Percentiles rank a stretch among this genome's conserved stretches.
phyloP scores from a whole-genome alignment of 2,329 filamentous ascomycete genomes.

The Leptographium radiaticola region DNA sequence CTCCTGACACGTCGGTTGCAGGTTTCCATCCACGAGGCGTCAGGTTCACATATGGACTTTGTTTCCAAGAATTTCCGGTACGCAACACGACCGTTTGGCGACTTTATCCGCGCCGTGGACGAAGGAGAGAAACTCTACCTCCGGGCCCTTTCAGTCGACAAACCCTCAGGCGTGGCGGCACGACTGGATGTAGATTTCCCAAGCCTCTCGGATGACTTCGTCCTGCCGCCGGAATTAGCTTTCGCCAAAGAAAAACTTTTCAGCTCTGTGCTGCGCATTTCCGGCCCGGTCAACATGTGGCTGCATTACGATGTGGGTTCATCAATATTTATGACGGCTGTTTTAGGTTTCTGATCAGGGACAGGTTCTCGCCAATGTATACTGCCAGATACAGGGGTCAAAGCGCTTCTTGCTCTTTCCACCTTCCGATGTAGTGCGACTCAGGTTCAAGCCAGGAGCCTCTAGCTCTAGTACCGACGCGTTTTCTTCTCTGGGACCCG shows the following conservation, averaged over 20 bases:
- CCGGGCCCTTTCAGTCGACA: constrained; percentile 58
- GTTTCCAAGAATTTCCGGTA: constrained; percentile 74
- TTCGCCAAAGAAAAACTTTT: constrained; percentile 51
- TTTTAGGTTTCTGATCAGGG: neutral
- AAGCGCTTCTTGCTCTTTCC: constrained; percentile 70
- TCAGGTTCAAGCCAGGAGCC: constrained; percentile 61
- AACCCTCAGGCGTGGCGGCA: constrained; percentile 58
- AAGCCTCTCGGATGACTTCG: constrained; percentile 54
- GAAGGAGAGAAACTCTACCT: constrained; percentile 57
- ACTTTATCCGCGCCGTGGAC: constrained; percentile 49
- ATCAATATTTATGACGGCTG: neutral
- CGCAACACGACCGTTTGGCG: constrained; percentile 50
- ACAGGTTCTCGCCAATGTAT: constrained; percentile 74
- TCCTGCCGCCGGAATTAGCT: constrained; percentile 47
- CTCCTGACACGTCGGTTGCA: constrained; percentile 17
- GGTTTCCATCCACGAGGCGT: constrained; percentile 63
- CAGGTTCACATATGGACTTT: constrained; percentile 61
- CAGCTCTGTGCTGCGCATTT: constrained; percentile 69
- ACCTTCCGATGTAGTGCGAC: constrained; percentile 55
- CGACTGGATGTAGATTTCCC: constrained; percentile 61
- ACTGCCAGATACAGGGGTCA: constrained; percentile 63
- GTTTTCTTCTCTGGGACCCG: constrained; percentile 36
- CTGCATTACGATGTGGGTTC: constrained; percentile 65
- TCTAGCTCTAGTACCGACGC: constrained; percentile 71
- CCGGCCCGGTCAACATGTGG: constrained; percentile 75